Evolutionary conservation across 2,329 filamentous ascomycete species (phyloP), one percentile per base, ranked within the genome.

Genomic region (Graphium sp.): DNA sequence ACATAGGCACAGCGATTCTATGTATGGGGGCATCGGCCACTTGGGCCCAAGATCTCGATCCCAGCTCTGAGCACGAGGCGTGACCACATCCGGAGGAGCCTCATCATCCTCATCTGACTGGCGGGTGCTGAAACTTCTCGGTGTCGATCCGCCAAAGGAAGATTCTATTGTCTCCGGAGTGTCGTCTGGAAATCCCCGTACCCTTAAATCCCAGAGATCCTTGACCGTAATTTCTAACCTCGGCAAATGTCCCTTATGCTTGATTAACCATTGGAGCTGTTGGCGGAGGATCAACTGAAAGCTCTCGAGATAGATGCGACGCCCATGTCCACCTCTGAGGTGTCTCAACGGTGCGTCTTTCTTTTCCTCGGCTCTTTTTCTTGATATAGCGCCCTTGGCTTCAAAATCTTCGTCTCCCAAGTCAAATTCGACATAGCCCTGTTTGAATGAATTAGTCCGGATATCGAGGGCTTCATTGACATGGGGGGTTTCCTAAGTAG

Each of bases 261-360:
- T 55, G 10, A 92, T 57, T 18, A 95, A 58, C 61, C 76, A 85
- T 43, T 68, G 53, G 11, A 82, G 55, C 55, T 95, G 87, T 44
- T 78, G 81, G 46, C 84, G 73, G 17, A 98, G 56, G 26, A 95
- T 65, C 18, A 93, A 58, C 50, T 95, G 87, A 34, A 91, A 67
- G 37, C 72, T 77, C 46, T 92, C 78, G 20, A 95, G 59, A 46
- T 81, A 94, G 15, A 94, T 65, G 36, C n/a, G n/a, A n/a, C n/a
- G n/a, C n/a, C n/a, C n/a, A n/a, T n/a, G n/a, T n/a, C n/a, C n/a
- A n/a, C n/a, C 78, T 70, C 37, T 74, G 70, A 10, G 78, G 87
- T 30, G 70, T 63, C 26, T 67, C 58, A 23, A 85, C 85, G 5
- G 49, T 49, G 28, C 80, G 58, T 43, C 74, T 64, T 33, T 57